phyloP scores from a whole-genome alignment of 2,329 filamentous ascomycete genomes.

The Trematosphaeria pertusa region DNA sequence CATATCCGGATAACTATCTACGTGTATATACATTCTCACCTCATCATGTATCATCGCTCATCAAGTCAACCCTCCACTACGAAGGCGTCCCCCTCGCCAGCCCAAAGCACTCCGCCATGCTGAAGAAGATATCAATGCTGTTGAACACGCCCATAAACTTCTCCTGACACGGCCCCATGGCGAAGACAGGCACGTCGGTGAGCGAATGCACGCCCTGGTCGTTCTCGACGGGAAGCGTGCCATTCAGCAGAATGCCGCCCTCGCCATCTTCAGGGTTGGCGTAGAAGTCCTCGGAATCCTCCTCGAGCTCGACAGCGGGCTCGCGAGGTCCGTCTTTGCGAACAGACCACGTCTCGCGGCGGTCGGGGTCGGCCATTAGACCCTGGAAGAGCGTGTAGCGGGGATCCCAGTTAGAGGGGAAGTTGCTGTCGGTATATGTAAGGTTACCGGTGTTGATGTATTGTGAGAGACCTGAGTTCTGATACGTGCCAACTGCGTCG shows the following conservation, averaged over 20 bases:
- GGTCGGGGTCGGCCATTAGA: constrained; percentile 74
- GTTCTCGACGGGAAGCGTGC: constrained; percentile 70
- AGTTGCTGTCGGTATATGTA: constrained; percentile 75
- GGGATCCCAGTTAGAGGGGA: constrained; percentile 85
- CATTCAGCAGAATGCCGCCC: constrained; percentile 76
- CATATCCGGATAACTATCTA: too few relatives aligned
- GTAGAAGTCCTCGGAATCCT: constrained; percentile 64
- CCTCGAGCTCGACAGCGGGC: constrained; percentile 64
- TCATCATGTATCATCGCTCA: too few relatives aligned
- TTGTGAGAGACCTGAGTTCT: constrained; percentile 75
- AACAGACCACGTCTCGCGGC: constrained; percentile 77
- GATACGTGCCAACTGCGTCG: constrained; percentile 75
- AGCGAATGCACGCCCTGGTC: constrained; percentile 60
- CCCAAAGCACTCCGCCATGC: constrained; percentile 73
- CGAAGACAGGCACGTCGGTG: constrained; percentile 66
- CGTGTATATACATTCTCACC: too few relatives aligned
- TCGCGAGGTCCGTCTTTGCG: constrained; percentile 69
- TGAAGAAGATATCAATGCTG: constrained; percentile 77
- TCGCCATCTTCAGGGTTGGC: constrained; percentile 72
- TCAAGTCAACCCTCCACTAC: not conserved
- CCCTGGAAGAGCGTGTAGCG: constrained; percentile 81
- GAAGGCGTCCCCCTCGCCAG: constrained; percentile 31
- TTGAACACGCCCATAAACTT: constrained; percentile 74
- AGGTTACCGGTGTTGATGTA: constrained; percentile 70
- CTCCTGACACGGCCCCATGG: constrained; percentile 79